These are phyloP conservation scores for Umbelopsis isabellina DNA, from an alignment of 192 early-diverging fungal genomes.

Conservation along the genomic window DNA sequence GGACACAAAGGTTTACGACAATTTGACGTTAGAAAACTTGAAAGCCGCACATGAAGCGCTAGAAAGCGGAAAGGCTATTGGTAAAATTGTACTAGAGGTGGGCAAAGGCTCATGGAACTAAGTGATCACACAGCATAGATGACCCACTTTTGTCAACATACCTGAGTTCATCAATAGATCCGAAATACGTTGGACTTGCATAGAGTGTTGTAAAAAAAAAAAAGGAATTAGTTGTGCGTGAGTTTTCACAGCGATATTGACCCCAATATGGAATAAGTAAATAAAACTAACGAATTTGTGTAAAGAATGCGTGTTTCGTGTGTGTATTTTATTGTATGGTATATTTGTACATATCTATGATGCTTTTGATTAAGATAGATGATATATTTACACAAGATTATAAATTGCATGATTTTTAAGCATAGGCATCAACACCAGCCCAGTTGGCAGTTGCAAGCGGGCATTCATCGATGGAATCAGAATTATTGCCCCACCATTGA, in stretches of 20 bases:
- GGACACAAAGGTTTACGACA: neutral
- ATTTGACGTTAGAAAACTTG: neutral
- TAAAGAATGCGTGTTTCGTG: too few species aligned
- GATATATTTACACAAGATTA: too few species aligned
- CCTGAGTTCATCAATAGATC: too few species aligned
- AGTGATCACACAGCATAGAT: neutral
- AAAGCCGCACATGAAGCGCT: neutral
- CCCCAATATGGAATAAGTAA: too few species aligned
- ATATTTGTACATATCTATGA: neutral
- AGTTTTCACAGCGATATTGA: too few species aligned
- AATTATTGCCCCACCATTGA: slow-evolving; percentile 54
- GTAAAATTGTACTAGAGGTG: slow-evolving; percentile 8
- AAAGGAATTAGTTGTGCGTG: too few species aligned
- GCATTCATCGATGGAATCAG: slow-evolving; percentile 53
- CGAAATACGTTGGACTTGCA: too few species aligned
- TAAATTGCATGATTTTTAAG: slow-evolving; percentile 18
- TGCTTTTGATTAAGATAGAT: neutral
- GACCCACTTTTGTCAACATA: too few species aligned
- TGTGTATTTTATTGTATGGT: neutral
- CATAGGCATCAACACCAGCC: slow-evolving; percentile 49
- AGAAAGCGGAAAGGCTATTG: slow-evolving; percentile 5
- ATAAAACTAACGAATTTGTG: too few species aligned
- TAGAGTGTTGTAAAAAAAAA: too few species aligned
- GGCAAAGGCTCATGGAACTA: neutral
- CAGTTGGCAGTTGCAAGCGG: slow-evolving; percentile 46